A percentile compares a stretch with the other conserved stretches of the same genome.
Conservation (phyloP, 371 early-diverging fungal species). For the Zopfochytrium polystomum region DNA sequence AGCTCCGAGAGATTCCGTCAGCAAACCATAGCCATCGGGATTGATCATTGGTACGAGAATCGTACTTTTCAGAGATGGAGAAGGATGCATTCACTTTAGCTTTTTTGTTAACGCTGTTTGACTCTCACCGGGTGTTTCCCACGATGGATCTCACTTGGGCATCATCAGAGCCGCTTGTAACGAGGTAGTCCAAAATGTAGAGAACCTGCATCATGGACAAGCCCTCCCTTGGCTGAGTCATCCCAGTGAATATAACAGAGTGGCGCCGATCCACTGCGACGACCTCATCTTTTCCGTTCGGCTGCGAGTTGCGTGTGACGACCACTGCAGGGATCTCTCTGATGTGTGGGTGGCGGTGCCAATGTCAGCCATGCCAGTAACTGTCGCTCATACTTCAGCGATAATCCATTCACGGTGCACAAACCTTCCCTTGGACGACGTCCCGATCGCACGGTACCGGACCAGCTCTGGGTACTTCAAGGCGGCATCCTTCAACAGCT, state of each 20-base stretch:
- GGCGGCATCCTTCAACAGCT: not conserved
- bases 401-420: no score
- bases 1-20: constrained; percentile 6
- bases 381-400: no score
- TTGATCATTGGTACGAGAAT: constrained; percentile 27
- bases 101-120: not conserved
- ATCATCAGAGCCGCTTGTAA: not conserved
- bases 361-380: no score
- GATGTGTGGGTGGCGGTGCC: no score
- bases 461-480: not conserved
- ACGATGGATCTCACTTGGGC: not conserved
- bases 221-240: constrained; percentile 7
- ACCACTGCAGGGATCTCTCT: no score
- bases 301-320: no score
- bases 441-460: not conserved
- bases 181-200: not conserved
- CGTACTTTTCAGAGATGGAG: not conserved
- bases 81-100: no score
- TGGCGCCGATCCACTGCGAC: not conserved
- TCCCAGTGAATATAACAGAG: not conserved
- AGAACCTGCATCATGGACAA: not conserved
- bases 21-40: constrained; percentile 29
- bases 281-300: no score
- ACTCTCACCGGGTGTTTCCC: not conserved
- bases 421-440: not conserved